Percentiles rank a stretch among this genome's conserved stretches.
These are phyloP conservation scores for Botryosphaeria dothidea DNA, from an alignment of 2,329 filamentous ascomycete species.

Conservation along the genomic window DNA sequence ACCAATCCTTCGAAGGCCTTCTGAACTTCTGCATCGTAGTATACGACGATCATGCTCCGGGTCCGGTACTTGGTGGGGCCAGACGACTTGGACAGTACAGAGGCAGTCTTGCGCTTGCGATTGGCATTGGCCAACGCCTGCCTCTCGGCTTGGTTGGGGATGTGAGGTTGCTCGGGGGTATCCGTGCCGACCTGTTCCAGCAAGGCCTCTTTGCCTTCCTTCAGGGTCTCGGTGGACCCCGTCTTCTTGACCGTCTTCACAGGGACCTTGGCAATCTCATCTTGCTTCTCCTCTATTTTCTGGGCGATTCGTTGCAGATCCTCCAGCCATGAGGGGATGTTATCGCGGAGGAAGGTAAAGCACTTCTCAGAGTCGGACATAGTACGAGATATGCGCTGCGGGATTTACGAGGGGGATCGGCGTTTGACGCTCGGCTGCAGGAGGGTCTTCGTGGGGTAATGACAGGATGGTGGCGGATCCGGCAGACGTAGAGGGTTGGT, in stretches of 20 bases:
- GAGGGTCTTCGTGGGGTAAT: neutral
- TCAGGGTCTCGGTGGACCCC: conserved; percentile 40
- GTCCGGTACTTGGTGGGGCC: conserved; percentile 63
- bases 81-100: conserved; percentile 41
- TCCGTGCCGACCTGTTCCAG: conserved; percentile 21
- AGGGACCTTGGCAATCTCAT: conserved; percentile 32
- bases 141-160: conserved; percentile 23
- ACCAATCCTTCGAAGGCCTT: conserved; percentile 80
- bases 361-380: conserved; percentile 42
- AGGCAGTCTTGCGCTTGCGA: conserved; percentile 47
- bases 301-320: conserved; percentile 33
- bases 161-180: conserved; percentile 21
- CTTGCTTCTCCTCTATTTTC: conserved; percentile 36
- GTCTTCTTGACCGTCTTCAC: conserved; percentile 35
- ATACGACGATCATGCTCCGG: conserved; percentile 79
- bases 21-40: conserved; percentile 87
- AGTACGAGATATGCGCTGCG: conserved; percentile 20
- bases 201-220: conserved; percentile 19
- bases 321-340: conserved; percentile 39
- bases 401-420: conserved; percentile 11
- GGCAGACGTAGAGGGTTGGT: neutral
- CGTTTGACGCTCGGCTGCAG: neutral
- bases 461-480: neutral
- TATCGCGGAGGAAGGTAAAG: conserved; percentile 40
- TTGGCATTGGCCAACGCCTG: conserved; percentile 22